A percentile compares a stretch with the other conserved stretches of the same genome.
These are phyloP conservation scores for Barbatosphaeria neglecta DNA, from an alignment of 495 filamentous ascomycete genomes.

Conservation along the genomic window DNA sequence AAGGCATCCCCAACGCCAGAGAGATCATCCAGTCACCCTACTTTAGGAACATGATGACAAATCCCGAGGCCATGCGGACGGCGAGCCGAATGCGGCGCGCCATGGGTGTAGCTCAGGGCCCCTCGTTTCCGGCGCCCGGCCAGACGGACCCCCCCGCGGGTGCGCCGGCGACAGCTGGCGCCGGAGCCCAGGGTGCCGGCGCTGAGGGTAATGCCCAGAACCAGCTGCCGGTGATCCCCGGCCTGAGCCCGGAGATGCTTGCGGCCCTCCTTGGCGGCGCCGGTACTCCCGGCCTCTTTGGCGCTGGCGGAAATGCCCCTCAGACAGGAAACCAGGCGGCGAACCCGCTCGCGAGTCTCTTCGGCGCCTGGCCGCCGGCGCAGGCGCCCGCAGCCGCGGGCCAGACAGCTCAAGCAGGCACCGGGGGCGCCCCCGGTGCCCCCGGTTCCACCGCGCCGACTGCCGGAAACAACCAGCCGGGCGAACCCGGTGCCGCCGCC, in stretches of 20 bases:
- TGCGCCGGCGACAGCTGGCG: constrained; percentile 12
- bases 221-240: constrained; percentile 17
- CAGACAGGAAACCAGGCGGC: constrained; percentile 15
- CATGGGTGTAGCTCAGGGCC: constrained; percentile 42
- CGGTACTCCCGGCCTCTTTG: constrained; percentile 12
- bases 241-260: neutral
- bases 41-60: constrained; percentile 92
- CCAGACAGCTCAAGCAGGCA: too few relatives aligned
- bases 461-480: neutral
- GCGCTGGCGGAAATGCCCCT: too few relatives aligned
- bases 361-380: too few relatives aligned
- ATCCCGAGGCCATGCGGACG: constrained; percentile 69
- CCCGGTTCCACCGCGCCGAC: neutral
- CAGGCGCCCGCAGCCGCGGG: too few relatives aligned
- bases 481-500: neutral
- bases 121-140: constrained; percentile 75
- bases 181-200: constrained; percentile 8
- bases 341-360: constrained; percentile 33
- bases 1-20: constrained; percentile 69
- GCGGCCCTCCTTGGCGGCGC: constrained; percentile 20
- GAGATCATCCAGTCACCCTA: constrained; percentile 75
- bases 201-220: constrained; percentile 19
- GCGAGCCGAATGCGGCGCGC: constrained; percentile 67
- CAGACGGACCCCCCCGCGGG: constrained; percentile 57
- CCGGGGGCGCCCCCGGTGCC: neutral